Base-by-base conservation (phyloP, 129 eudicot species). In the Saposhnikovia divaricata region DNA sequence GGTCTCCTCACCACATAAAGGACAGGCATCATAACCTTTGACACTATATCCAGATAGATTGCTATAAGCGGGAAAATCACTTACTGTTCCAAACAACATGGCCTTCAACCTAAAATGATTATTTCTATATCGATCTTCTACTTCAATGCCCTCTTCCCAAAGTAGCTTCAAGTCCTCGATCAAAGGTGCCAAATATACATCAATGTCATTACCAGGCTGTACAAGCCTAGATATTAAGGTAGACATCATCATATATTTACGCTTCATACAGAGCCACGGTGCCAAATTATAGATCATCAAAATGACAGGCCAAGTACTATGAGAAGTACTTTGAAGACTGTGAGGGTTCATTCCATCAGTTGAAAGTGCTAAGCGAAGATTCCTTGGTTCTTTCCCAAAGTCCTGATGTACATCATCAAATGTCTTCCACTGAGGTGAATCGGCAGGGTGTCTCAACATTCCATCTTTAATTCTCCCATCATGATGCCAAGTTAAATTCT, bases 221-320 rank as follows among this genome's bases (percentile, higher is more conserved):
- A 3, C 4, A 53, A 27, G 63, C 19, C 63, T 27, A 18, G 63
- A 53, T 53, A 53, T 53, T 5, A 40, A 40, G 43, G 43, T 40
- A 5, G 43, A 40, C 5, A 40, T 40, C 43, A 40, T 40, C 43
- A 40, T 79, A 38, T 79, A 68, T 21, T 42, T 21, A n/a, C 59
- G 76, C 61, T 79, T 79, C 75, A 79, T 68, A 14, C 75, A 79
- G 43, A 79, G 43, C 81, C 75, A 79, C 5, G 75, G 68, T 42
- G 81, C 59, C 46, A 79, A 39, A n/a, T 79, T 79, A 46, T 79
- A 79, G n/a, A 79, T 66, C 11, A 46, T 28, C 19, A 68, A 12
- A 47, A 79, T 21, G 28, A 79, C 82, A 66, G 23, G 76, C 82
- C 57, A 79, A 19, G 39, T n/a, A 46, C 57, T 79, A 66, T 79